Evolutionary conservation across 805 yeast genomes (phyloP), one percentile per base, ranked within the genome.

Genomic region (Ascoidea rubescens): DNA sequence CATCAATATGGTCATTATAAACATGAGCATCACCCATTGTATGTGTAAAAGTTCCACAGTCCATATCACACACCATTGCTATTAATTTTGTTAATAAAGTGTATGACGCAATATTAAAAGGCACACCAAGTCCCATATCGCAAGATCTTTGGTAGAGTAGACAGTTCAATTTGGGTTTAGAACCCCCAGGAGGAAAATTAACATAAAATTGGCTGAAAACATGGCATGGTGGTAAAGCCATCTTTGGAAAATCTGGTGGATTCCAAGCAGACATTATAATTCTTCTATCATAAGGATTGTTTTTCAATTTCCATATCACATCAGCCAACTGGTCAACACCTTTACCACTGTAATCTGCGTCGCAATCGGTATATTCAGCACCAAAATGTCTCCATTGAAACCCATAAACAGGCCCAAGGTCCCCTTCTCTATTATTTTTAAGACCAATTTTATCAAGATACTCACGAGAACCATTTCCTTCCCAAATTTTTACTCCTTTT

Each of bases 321-420:
- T 86, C 83, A 5, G 80, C 77, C 44, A 93, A 71, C 70, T 93
- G 99, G 65, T 93, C 99, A 53, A 79, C 83, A 10, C 99, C 99
- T 64, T 87, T 74, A 4, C 89, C 91, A 0, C 84, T 64, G 63
- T 93, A 93, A 63, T 93, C 95, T 2, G 90, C 75, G 54, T 91
- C 89, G 62, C 96, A 87, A 52, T 88, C 89, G 37, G 62, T 72
- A 65, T 93, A 93, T 58, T 86, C 80, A 5, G 99, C 99, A 47
- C 99, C 99, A 66, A 93, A 93, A 67, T 93, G 99, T 61, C 99
- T 80, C 99, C 99, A 93, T 67, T 93, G 99, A 70, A 93, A 93
- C 0, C 99, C 99, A 65, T 93, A 93, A 2, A 93, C 97, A 1
- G 99, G 99, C 1, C 99, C 99, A 59, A 93, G 67, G 68, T 93